These are phyloP conservation scores for Zopfochytrium polystomum DNA, from an alignment of 371 early-diverging fungal genomes.

Conservation along the genomic window DNA sequence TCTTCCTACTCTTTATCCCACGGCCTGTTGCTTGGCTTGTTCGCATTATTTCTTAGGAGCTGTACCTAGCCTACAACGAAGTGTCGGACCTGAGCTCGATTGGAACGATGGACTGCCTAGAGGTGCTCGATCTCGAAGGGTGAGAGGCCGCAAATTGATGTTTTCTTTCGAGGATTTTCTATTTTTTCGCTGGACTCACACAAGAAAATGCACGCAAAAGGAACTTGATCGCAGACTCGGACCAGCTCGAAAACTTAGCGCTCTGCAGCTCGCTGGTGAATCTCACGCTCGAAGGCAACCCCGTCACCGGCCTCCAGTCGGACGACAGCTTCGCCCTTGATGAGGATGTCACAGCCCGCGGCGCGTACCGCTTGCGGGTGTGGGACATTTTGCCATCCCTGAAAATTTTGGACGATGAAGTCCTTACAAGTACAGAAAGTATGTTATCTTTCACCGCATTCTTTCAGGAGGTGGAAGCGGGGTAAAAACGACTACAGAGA, in stretches of 20 bases:
- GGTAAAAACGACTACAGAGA: too few species aligned
- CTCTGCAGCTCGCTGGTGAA: constrained; percentile 29
- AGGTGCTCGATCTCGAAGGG: constrained; percentile 47
- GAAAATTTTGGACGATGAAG: constrained; percentile 28
- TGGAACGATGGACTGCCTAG: constrained; percentile 36
- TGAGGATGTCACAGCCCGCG: background rate
- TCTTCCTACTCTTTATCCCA: background rate
- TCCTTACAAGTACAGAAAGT: constrained; percentile 4
- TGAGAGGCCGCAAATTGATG: constrained; percentile 4
- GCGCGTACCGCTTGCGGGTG: constrained; percentile 2
- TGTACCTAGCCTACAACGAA: constrained; percentile 43
- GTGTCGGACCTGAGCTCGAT: constrained; percentile 34
- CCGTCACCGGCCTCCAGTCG: constrained; percentile 14
- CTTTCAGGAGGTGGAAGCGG: too few species aligned
- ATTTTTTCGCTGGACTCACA: too few species aligned
- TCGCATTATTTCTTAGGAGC: constrained; percentile 24
- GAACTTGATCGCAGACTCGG: constrained; percentile 32
- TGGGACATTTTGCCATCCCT: constrained; percentile 20
- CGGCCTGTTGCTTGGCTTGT: too few species aligned
- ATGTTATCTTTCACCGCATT: too few species aligned
- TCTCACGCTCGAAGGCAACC: constrained; percentile 40
- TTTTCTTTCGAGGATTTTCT: background rate
- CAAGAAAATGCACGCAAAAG: too few species aligned
- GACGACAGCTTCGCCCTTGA: constrained; percentile 1
- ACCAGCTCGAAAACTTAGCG: constrained; percentile 40